Percentiles rank a stretch among this genome's conserved stretches.
These are phyloP conservation scores for Setomelanomma holmii DNA, from an alignment of 2,329 filamentous ascomycete species.

Conservation along the genomic window DNA sequence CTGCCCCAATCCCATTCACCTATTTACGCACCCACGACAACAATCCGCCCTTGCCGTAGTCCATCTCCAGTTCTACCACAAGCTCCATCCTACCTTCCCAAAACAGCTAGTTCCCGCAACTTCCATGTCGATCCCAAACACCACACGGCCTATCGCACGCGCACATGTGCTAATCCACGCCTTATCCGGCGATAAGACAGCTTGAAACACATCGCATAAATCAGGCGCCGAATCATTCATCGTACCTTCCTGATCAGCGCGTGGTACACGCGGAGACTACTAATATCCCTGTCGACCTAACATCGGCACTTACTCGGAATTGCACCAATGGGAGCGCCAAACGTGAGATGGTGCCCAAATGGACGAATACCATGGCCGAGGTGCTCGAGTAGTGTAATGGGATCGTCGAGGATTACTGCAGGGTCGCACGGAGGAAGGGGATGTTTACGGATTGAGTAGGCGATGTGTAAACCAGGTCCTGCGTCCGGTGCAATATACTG, in stretches of 20 bases:
- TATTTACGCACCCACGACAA: too few relatives aligned
- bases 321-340: constrained; percentile 15
- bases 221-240: constrained; percentile 12
- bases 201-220: constrained; percentile 23
- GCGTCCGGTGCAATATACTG: constrained; percentile 17
- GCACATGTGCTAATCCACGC: constrained; percentile 27
- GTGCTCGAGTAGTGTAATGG: constrained; percentile 1
- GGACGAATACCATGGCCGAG: neutral
- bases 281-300: neutral
- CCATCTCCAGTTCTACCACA: too few relatives aligned
- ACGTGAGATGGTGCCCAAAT: constrained; percentile 16
- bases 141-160: constrained; percentile 27
- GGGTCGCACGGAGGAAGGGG: constrained; percentile 16
- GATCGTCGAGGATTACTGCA: neutral
- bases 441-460: constrained; percentile 20
- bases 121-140: constrained; percentile 25
- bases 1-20: too few relatives aligned
- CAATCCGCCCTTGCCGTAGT: too few relatives aligned
- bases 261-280: constrained; percentile 3
- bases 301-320: neutral
- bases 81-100: constrained; percentile 28
- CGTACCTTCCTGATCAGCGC: constrained; percentile 34
- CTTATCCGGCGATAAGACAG: constrained; percentile 23
- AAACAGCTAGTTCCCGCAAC: constrained; percentile 22
- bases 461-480: neutral